phyloP scores from a whole-genome alignment of 305 asterid genomes.

The Rubia balearica region DNA sequence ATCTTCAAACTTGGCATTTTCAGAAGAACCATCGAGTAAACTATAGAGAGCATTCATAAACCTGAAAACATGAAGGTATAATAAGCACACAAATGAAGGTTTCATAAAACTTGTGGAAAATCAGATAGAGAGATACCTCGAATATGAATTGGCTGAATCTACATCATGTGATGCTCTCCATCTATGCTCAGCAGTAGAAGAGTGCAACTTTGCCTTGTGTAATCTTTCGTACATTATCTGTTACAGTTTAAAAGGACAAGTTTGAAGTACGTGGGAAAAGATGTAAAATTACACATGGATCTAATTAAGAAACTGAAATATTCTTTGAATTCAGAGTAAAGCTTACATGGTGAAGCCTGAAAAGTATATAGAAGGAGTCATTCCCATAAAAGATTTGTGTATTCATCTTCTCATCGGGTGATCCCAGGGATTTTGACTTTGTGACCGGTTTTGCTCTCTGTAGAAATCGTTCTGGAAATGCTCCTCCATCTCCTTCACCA shows the following conservation, averaged over 20 bases:
- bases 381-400: constrained; percentile 68
- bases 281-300: constrained; percentile 1
- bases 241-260: constrained; percentile 13
- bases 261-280: constrained; percentile 8
- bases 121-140: constrained; percentile 45
- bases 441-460: constrained; percentile 62
- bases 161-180: constrained; percentile 57
- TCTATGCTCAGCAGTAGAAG: constrained; percentile 64
- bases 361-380: constrained; percentile 76
- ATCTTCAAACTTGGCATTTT: constrained; percentile 84
- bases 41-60: constrained; percentile 70
- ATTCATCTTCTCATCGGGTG: constrained; percentile 38
- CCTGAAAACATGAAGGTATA: constrained; percentile 37
- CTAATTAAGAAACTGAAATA: constrained; percentile 7
- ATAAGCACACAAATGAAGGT: constrained; percentile 19
- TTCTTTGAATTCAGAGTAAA: constrained; percentile 5
- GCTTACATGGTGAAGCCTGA: constrained; percentile 87
- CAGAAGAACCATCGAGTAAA: constrained; percentile 78
- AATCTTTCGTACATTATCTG: constrained; percentile 87
- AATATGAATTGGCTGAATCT: constrained; percentile 52
- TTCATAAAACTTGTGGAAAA: constrained; percentile 14
- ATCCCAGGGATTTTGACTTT: constrained; percentile 31
- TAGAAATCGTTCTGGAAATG: constrained; percentile 38
- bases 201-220: constrained; percentile 65
- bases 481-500: constrained; percentile 36